A percentile compares a stretch with the other conserved stretches of the same genome.
phyloP scores from a whole-genome alignment of 2,329 filamentous ascomycete species.

The Botrytis fabae region DNA sequence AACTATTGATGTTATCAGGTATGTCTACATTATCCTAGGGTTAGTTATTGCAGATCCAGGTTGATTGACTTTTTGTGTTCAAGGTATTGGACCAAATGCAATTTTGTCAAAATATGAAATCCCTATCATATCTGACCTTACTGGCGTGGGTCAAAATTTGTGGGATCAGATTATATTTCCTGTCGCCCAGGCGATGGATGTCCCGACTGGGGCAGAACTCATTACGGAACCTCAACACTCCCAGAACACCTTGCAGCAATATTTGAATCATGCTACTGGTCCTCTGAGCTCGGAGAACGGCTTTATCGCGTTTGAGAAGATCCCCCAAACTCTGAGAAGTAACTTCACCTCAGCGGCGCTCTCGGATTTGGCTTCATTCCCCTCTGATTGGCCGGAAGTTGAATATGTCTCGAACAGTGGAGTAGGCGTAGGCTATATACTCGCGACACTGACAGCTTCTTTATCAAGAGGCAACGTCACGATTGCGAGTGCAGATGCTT shows the following conservation, averaged over 20 bases:
- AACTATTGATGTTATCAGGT: not conserved
- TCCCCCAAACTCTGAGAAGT: slow-evolving; percentile 10
- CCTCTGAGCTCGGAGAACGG: slow-evolving; percentile 20
- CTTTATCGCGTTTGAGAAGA: slow-evolving; percentile 21
- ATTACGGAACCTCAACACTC: not conserved
- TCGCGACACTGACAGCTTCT: slow-evolving; percentile 24
- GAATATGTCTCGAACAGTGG: slow-evolving; percentile 19
- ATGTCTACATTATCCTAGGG: not conserved
- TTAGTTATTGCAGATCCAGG: too few species aligned
- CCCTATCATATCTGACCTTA: slow-evolving; percentile 46
- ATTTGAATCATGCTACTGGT: not conserved
- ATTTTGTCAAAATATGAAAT: slow-evolving; percentile 38
- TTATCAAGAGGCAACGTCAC: slow-evolving; percentile 43
- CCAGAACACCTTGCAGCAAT: not conserved
- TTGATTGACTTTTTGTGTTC: too few species aligned
- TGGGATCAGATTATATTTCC: slow-evolving; percentile 22
- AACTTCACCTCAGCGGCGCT: not conserved
- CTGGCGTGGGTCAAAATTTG: slow-evolving; percentile 53
- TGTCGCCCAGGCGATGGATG: slow-evolving; percentile 13
- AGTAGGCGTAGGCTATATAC: not conserved
- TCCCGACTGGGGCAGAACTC: not conserved
- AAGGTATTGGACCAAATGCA: too few species aligned
- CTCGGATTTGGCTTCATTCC: slow-evolving; percentile 11
- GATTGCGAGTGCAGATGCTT: slow-evolving; percentile 40
- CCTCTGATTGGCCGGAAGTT: slow-evolving; percentile 25